Evolutionary conservation across 2,329 filamentous ascomycete species (phyloP), one percentile per base, ranked within the genome.

Genomic region (Coleophoma eucalyptorum): DNA sequence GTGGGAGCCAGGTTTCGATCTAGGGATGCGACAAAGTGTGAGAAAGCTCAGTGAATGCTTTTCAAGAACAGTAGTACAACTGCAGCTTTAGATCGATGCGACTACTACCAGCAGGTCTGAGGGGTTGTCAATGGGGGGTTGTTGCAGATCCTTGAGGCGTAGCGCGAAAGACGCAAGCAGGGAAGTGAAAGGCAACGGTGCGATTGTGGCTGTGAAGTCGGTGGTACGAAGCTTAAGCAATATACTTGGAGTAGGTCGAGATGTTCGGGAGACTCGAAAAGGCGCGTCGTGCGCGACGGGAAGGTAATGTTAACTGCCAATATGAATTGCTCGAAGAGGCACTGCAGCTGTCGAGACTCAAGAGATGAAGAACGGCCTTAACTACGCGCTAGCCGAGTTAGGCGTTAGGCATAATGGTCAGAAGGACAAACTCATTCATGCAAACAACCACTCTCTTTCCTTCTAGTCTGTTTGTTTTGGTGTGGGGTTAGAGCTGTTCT

Each of bases 221-320:
- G 26, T n/a, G 31, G 20, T 15, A 38, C 33, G 16, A 35, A 46
- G 35, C 20, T 38, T 20, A 44, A 32, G 42, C 42, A 21, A 26
- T 19, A 33, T 44, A 47, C 21, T 46, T 48, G 51, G 45, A 48
- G 48, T 45, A 46, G 44, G 43, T 40, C 21, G 46, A 44, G 40
- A 53, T 47, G 50, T 48, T 49, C 47, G 49, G 53, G 54, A 48
- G 32, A 41, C 16, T 37, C 19, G 35, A 33, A n/a, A 42, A 46
- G 48, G 42, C 47, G 54, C 55, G 55, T 59, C 43, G 52, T 53
- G 51, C 58, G 58, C 59, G 55, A 56, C 55, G 41, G 42, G 49
- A 21, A 32, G 45, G 41, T 41, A 42, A 49, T 26, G 55, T 46
- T 43, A 57, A 52, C 55, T 48, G 48, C 51, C 55, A 53, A 15